Base-by-base conservation (phyloP, 2,329 filamentous ascomycete genomes). In the Exophiala phaeomuriformis region DNA sequence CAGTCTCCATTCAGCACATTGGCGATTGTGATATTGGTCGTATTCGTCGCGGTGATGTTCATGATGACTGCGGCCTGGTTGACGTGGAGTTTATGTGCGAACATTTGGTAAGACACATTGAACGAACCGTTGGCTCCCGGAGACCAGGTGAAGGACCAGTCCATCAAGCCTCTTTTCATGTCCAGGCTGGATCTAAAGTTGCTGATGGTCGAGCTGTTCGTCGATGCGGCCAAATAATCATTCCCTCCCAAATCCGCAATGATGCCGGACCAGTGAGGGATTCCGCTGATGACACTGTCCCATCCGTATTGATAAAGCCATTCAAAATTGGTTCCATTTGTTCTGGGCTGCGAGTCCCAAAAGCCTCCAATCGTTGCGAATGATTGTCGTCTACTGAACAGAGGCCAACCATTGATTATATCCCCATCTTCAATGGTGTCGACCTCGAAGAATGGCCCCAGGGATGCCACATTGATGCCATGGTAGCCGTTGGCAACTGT, bases 341-440 rank as follows among this genome's bases (percentile, higher is more conserved):
- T 80, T 31, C 72, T 76, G 2, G 75, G 72, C 64, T 86, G 81
- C 2, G 72, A 72, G 57, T 85, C 76, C 65, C 77, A 87, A 64
- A 87, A 86, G 1, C 84, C 84, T 3, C 80, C 77, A 30, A 88
- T 77, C 0, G 83, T 86, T 1, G 81, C 80, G 64, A 87, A 86
- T 0, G 79, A 78, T 61, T 86, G 80, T 33, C 84, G 73, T 27
- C 75, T 70, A 53, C 79, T 76, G 66, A 80, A 84, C 1, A 87
- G 71, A 9, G 84, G 84, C 84, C 84, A 88, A 6, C 82, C 84
- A 60, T 77, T 82, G 54, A 81, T 78, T 35, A 75, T 73, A 55
- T 81, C 75, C 47, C 73, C 77, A 47, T 72, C 70, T 4, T 73
- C 72, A 1, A 71, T 69, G 7, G 63, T 64, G 59, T 83, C 80